Conservation (phyloP, 192 early-diverging fungal species). For the Allomyces javanicus region DNA sequence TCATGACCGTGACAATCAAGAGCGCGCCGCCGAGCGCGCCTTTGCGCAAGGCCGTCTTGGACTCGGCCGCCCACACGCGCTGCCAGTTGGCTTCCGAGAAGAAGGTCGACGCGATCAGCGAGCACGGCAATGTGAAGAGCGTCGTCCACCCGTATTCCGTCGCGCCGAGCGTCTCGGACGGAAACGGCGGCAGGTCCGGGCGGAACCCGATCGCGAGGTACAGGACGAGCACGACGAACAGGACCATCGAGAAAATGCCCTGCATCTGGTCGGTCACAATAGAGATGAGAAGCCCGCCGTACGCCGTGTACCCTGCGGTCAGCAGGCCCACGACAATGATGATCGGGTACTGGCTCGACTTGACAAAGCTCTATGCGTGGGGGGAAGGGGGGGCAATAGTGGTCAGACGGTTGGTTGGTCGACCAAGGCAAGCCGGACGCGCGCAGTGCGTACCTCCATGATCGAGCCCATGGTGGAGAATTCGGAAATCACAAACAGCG, state of each 20-base stretch:
- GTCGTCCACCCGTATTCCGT: slow-evolving; percentile 16
- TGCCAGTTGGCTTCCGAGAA: slow-evolving; percentile 32
- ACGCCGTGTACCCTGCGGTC: slow-evolving; percentile 21
- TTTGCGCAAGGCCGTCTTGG: slow-evolving; percentile 7
- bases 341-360: slow-evolving; percentile 10
- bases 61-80: slow-evolving; percentile 24
- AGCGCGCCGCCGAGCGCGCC: slow-evolving; percentile 15
- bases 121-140: slow-evolving; percentile 15
- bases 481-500: slow-evolving; percentile 12
- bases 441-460: slow-evolving; percentile 2
- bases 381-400: too few relatives aligned
- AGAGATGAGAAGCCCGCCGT: slow-evolving; percentile 24
- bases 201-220: slow-evolving; percentile 21
- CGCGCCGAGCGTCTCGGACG: slow-evolving; percentile 10
- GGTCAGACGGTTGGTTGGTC: too few relatives aligned
- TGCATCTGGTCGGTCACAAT: slow-evolving; percentile 24
- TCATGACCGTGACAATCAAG: slow-evolving; percentile 11
- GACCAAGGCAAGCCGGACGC: too few relatives aligned
- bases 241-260: slow-evolving; percentile 10
- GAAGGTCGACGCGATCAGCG: slow-evolving; percentile 18
- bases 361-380: slow-evolving; percentile 6
- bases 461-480: slow-evolving; percentile 19
- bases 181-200: slow-evolving; percentile 9
- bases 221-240: slow-evolving; percentile 12
- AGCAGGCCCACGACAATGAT: slow-evolving; percentile 20